Evolutionary conservation across 495 filamentous ascomycete genomes (phyloP).

Genomic region (Rusavskia elegans): DNA sequence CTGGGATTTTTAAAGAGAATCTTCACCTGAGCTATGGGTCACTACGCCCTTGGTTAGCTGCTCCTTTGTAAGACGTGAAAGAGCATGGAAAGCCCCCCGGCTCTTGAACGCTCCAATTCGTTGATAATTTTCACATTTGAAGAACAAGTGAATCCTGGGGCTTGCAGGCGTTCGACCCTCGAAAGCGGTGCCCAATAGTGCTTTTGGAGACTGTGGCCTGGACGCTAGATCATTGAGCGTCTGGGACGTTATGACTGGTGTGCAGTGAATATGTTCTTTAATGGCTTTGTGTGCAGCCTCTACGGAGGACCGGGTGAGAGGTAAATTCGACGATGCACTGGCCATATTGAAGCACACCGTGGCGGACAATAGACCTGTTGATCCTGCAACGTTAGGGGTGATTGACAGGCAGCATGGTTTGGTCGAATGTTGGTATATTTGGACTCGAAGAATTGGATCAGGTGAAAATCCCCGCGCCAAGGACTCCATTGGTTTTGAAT

Average conservation of each 20-base stretch:
- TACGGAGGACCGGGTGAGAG: constrained; percentile 55
- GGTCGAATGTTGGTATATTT: too few species aligned
- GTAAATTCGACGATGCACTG: constrained; percentile 30
- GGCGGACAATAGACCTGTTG: too few species aligned
- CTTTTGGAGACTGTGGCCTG: constrained; percentile 39
- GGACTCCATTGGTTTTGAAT: too few species aligned
- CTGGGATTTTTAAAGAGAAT: not conserved
- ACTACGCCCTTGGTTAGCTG: constrained; percentile 58
- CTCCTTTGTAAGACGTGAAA: constrained; percentile 52
- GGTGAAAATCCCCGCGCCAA: too few species aligned
- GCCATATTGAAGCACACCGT: constrained; percentile 21
- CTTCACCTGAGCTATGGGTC: constrained; percentile 75
- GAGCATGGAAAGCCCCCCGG: constrained; percentile 77
- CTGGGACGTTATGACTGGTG: constrained; percentile 62
- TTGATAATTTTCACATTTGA: constrained; percentile 95
- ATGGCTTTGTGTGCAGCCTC: constrained; percentile 56
- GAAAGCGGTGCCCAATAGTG: constrained; percentile 38
- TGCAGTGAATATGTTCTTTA: constrained; percentile 59
- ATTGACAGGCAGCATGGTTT: too few species aligned
- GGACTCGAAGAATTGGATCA: too few species aligned
- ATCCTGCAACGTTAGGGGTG: too few species aligned
- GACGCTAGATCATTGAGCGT: constrained; percentile 65
- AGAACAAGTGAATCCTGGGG: constrained; percentile 62
- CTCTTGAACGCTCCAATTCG: constrained; percentile 88
- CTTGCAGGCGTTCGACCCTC: constrained; percentile 39